Conservation (phyloP, 352 stramenopile species). For the Globisporangium polare region DNA sequence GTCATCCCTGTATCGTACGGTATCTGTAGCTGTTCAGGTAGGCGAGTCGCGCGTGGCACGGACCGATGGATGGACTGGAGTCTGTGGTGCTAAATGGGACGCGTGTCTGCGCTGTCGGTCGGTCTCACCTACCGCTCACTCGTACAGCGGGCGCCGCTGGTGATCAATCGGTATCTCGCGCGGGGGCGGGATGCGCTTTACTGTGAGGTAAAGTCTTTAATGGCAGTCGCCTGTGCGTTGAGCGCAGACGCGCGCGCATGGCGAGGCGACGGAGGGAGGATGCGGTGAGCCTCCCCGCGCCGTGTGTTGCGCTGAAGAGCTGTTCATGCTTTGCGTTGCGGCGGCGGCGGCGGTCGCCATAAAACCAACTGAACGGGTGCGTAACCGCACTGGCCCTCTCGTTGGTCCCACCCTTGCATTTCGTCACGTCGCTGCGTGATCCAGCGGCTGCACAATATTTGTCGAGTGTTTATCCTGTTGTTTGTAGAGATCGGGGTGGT, state of each 20-base stretch:
- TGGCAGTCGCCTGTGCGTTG: neutral
- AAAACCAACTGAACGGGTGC: slow-evolving; percentile 9
- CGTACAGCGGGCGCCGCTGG: neutral
- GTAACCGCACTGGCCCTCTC: slow-evolving; percentile 7
- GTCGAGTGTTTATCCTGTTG: neutral
- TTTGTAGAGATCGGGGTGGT: neutral
- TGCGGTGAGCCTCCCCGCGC: no score
- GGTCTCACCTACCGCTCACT: neutral
- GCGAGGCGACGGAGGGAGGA: neutral
- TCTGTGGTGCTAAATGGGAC: neutral
- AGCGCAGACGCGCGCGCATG: neutral
- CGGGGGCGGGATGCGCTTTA: neutral
- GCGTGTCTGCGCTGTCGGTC: neutral
- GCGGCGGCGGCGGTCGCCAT: neutral
- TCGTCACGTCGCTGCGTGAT: neutral
- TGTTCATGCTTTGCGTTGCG: slow-evolving; percentile 5
- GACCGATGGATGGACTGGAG: neutral
- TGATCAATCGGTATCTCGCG: slow-evolving; percentile 4
- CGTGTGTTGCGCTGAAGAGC: neutral
- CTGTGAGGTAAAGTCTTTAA: slow-evolving; percentile 1
- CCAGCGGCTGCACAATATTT: neutral
- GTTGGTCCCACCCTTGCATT: neutral
- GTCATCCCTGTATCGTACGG: neutral
- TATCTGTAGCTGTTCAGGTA: neutral
- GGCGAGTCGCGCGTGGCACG: neutral